These are phyloP conservation scores for Asterophora parasitica DNA, from an alignment of 768 basidiomycete species.

Conservation along the genomic window DNA sequence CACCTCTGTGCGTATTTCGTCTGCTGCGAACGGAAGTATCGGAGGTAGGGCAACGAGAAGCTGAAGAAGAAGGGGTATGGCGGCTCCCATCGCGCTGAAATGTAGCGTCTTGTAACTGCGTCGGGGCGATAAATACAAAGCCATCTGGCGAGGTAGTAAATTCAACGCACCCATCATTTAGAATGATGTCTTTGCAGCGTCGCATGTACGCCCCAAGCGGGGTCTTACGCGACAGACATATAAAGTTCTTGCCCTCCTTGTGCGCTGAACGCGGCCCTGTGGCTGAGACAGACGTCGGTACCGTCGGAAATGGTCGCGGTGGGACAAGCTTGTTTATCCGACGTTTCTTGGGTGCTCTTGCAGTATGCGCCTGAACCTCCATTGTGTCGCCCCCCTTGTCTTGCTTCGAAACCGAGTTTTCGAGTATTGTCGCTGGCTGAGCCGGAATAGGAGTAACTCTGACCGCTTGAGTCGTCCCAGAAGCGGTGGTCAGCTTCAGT, in stretches of 20 bases:
- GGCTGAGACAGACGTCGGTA: constrained; percentile 68
- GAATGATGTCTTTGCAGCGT: constrained; percentile 67
- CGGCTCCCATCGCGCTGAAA: constrained; percentile 83
- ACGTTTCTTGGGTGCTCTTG: constrained; percentile 17
- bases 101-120: constrained; percentile 67
- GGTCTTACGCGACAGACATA: constrained; percentile 77
- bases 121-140: not conserved
- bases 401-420: not conserved
- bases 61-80: constrained; percentile 76
- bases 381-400: not conserved
- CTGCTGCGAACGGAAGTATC: constrained; percentile 60
- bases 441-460: constrained; percentile 7
- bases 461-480: constrained; percentile 11
- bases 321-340: constrained; percentile 65
- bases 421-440: not conserved
- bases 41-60: constrained; percentile 67
- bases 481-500: constrained; percentile 24
- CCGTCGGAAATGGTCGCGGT: constrained; percentile 70
- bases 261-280: constrained; percentile 79
- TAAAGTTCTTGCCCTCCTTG: constrained; percentile 74
- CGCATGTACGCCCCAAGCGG: constrained; percentile 68
- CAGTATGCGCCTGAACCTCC: not conserved
- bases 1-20: constrained; percentile 59
- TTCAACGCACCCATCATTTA: constrained; percentile 61
- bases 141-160: not conserved